phyloP scores from a whole-genome alignment of 495 filamentous ascomycete genomes.

The Penicillium silybi region DNA sequence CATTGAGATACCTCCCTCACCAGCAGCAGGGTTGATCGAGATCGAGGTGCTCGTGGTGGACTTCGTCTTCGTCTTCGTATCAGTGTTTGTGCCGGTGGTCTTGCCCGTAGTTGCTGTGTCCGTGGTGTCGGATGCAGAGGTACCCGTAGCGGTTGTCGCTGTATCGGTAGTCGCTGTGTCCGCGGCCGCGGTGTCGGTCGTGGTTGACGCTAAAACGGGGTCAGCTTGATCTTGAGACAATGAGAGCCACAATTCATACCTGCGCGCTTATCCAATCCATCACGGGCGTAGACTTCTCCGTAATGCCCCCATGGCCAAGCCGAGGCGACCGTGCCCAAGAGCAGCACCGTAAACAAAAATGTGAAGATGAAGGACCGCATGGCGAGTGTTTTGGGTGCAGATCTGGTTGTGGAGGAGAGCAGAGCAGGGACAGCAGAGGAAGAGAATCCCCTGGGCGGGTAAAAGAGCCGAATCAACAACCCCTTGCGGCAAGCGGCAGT shows the following conservation, averaged over 20 bases:
- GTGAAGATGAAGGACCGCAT: slow-evolving; percentile 37
- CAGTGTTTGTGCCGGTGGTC: slow-evolving; percentile 21
- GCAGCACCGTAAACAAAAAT: slow-evolving; percentile 36
- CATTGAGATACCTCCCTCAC: slow-evolving; percentile 77
- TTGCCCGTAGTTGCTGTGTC: slow-evolving; percentile 20
- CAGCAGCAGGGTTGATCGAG: slow-evolving; percentile 55
- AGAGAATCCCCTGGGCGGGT: slow-evolving; percentile 12
- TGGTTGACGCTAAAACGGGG: slow-evolving; percentile 16
- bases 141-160: not conserved
- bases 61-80: slow-evolving; percentile 33
- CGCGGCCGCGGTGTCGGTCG: slow-evolving; percentile 4
- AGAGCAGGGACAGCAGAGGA: not conserved
- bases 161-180: not conserved
- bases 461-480: slow-evolving; percentile 14
- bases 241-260: slow-evolving; percentile 18
- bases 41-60: slow-evolving; percentile 36
- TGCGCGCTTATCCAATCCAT: slow-evolving; percentile 31
- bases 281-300: slow-evolving; percentile 26
- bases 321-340: slow-evolving; percentile 43
- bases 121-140: slow-evolving; percentile 6
- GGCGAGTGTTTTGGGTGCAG: slow-evolving; percentile 6
- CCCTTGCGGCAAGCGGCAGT: slow-evolving; percentile 17
- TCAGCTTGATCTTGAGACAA: slow-evolving; percentile 1
- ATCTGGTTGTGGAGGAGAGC: not conserved
- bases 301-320: slow-evolving; percentile 49